Conservation (phyloP, 768 basidiomycete species). For the Hemileccinum rubropunctum region DNA sequence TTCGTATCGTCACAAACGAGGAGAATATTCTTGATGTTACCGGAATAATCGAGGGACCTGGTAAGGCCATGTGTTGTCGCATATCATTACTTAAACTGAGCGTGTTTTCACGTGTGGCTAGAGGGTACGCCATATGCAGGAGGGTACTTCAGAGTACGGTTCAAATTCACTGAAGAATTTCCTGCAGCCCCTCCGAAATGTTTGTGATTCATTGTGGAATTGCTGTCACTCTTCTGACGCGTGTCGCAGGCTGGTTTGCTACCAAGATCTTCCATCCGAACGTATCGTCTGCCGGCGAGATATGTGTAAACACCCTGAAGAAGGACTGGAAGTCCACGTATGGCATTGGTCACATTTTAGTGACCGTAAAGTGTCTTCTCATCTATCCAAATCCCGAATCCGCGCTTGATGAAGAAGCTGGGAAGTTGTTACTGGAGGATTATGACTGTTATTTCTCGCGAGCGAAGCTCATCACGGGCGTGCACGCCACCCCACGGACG, state of each 20-base stretch:
- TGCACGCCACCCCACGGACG: conserved; percentile 83
- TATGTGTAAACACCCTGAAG: conserved; percentile 96
- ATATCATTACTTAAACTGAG: conserved; percentile 6
- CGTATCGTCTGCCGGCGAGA: conserved; percentile 85
- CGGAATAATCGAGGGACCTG: conserved; percentile 88
- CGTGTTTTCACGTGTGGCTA: conserved; percentile 21
- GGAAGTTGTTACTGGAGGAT: conserved; percentile 85
- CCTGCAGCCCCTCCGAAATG: conserved; percentile 94
- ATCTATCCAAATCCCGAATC: conserved; percentile 98
- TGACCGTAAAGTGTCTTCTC: conserved; percentile 91
- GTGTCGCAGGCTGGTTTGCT: conserved; percentile 69
- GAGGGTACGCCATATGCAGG: conserved; percentile 68
- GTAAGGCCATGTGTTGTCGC: conserved; percentile 42
- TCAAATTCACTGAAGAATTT: conserved; percentile 91
- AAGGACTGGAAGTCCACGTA: conserved; percentile 95
- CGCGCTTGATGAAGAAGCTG: conserved; percentile 93
- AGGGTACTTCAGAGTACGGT: conserved; percentile 73
- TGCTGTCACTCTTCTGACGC: conserved; percentile 3
- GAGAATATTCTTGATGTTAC: conserved; percentile 87
- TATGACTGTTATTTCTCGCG: conserved; percentile 86
- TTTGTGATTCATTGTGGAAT: conserved; percentile 26
- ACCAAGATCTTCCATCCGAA: conserved; percentile 99
- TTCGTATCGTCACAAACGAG: conserved; percentile 80
- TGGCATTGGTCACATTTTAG: conserved; percentile 87
- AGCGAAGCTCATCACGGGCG: conserved; percentile 84